Evolutionary conservation across 345 rosid genomes (phyloP).

Genomic region (Salix suchowensis): DNA sequence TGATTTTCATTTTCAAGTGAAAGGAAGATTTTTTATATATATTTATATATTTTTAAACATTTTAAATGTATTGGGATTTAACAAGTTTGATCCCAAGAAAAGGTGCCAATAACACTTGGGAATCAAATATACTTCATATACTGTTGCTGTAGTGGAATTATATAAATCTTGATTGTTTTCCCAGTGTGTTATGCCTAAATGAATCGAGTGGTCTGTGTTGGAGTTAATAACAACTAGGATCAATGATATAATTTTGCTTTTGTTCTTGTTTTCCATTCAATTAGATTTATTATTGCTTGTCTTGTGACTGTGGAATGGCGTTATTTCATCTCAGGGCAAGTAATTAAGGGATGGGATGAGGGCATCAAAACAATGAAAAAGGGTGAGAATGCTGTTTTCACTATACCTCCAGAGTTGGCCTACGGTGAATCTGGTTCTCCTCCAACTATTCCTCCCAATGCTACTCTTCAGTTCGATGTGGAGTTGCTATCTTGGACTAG

Average conservation of each 20-base stretch:
- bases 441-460: slow-evolving; percentile 80
- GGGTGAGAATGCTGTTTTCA: slow-evolving; percentile 78
- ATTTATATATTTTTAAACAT: too few species aligned
- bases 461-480: slow-evolving; percentile 85
- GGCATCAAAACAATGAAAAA: slow-evolving; percentile 98
- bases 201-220: too few species aligned
- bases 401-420: slow-evolving; percentile 79
- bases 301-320: not conserved
- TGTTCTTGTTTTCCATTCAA: not conserved
- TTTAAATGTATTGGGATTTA: too few species aligned
- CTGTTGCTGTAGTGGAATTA: too few species aligned
- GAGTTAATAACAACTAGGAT: too few species aligned
- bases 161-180: too few species aligned
- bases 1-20: too few species aligned
- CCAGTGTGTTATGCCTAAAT: too few species aligned
- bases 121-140: too few species aligned
- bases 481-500: slow-evolving; percentile 72
- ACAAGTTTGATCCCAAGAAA: too few species aligned
- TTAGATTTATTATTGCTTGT: not conserved
- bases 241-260: not conserved
- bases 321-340: slow-evolving; percentile 48
- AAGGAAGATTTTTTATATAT: too few species aligned
- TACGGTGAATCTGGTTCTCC: slow-evolving; percentile 87
- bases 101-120: too few species aligned
- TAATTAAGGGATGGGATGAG: slow-evolving; percentile 94